Base-by-base conservation (phyloP, 225 moss, liverwort and hornwort species). In the Marchantia paleacea region DNA sequence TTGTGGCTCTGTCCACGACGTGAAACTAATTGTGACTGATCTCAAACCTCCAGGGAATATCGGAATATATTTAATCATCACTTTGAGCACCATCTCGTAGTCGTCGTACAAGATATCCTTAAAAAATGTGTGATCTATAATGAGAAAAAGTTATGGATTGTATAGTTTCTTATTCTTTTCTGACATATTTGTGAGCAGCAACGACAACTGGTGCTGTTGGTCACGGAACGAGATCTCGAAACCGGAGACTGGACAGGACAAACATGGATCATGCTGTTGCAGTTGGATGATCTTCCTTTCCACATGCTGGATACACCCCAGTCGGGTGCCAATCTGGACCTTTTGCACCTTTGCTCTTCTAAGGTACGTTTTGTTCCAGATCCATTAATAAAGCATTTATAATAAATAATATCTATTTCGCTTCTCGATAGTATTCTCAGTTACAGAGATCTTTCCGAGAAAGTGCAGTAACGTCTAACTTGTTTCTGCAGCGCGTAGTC, bases 241-340 rank as follows among this genome's bases (percentile, higher is more conserved):
- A 84, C 81, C 73, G 87, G 81, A 67, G 88, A 88, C 73, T 88
- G 85, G 81, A 81, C 85, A 11, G 75, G 87, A 82, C 91, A 86
- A 84, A 88, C 95, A 55, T 95, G 90, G 87, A 86, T 99, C 67
- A 91, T 99, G 90, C 87, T 94, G 60, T 82, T 99, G 84, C 89
- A 86, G 79, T 76, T 99, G 83, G 92, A 95, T 80, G 88, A 90
- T 61, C 84, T 95, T 79, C 79, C 87, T 60, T 99, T 99, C 54
- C 81, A 83, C 80, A 75, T 85, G 20, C 81, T 97, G 75, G 74
- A 82, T 16, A 68, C 82, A 53, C 73, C 85, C 69, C 78, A 76
- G 72, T 81, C 84, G 28, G 78, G 82, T 77, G 88, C 85, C 73
- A 83, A 79, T 54, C 77, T 81, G 69, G 86, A 92, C 63, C 89